These are phyloP conservation scores for Vitis hybrid DNA, from an alignment of 177 flowering plant genomes.

Conservation along the genomic window DNA sequence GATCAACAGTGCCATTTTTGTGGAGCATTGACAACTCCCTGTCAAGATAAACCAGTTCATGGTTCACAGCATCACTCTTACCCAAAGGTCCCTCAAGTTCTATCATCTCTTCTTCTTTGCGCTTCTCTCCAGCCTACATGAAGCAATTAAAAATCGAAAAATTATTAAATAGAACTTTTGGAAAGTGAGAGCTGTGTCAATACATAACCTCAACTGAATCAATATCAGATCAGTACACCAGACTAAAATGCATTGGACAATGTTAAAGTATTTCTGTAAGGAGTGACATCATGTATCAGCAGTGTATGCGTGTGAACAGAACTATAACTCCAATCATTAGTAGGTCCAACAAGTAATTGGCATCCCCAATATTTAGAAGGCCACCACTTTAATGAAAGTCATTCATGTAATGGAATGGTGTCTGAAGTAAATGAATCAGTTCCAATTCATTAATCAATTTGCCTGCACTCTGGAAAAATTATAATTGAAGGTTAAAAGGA, in stretches of 20 bases:
- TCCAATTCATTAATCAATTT: no score
- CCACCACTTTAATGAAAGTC: no score
- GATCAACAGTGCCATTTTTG: conserved; percentile 73
- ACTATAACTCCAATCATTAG: background rate
- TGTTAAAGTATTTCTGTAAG: background rate
- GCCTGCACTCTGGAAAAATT: no score
- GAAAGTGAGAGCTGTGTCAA: background rate
- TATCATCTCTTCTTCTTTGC: conserved; percentile 92
- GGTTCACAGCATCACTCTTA: conserved; percentile 70
- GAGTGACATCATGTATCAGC: background rate
- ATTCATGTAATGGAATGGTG: no score
- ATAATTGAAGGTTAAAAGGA: no score
- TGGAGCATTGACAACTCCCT: conserved; percentile 65
- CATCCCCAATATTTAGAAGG: no score
- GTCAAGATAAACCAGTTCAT: conserved; percentile 73
- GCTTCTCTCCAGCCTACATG: conserved; percentile 90
- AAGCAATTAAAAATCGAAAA: conserved; percentile 5
- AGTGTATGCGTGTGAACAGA: background rate
- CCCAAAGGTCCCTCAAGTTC: conserved; percentile 94
- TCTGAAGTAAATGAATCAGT: no score
- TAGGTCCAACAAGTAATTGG: no score
- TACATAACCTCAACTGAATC: background rate
- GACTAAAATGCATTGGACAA: background rate
- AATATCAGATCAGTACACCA: no score
- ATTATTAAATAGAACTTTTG: background rate